Conservation (phyloP, 139 green algal genomes). For the Edaphochlamys debaryana region DNA sequence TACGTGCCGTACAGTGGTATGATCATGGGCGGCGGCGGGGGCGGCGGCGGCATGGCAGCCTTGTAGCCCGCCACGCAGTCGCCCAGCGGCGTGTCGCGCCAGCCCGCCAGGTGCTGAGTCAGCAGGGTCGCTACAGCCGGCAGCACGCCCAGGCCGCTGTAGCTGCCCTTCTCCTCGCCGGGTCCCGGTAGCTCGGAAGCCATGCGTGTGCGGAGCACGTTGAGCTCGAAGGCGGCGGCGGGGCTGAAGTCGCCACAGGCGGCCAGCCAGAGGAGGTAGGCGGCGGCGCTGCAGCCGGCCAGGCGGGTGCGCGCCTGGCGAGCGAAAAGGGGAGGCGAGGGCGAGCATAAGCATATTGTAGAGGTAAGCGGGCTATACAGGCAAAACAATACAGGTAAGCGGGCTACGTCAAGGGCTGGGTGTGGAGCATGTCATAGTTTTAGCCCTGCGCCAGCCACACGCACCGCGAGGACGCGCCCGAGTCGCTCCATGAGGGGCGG, state of each 20-base stretch:
- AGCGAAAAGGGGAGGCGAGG: too few relatives aligned
- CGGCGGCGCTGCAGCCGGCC: slow-evolving; percentile 7
- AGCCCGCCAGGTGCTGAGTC: not conserved
- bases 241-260: not conserved
- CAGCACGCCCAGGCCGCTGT: slow-evolving; percentile 2
- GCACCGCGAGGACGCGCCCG: not conserved
- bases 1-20: too few relatives aligned
- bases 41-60: not conserved
- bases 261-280: slow-evolving; percentile 34
- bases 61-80: slow-evolving; percentile 11
- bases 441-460: too few relatives aligned
- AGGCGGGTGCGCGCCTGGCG: not conserved
- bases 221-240: not conserved
- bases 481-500: not conserved
- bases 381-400: too few relatives aligned
- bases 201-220: slow-evolving; percentile 16
- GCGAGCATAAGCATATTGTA: too few relatives aligned
- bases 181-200: not conserved
- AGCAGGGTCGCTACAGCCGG: not conserved
- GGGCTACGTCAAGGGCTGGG: too few relatives aligned
- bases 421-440: not conserved
- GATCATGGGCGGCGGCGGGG: not conserved
- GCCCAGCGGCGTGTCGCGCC: not conserved
- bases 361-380: too few relatives aligned
- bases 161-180: not conserved